Evolutionary conservation across 352 stramenopile species (phyloP).

Genomic region (Phytophthora idaei): DNA sequence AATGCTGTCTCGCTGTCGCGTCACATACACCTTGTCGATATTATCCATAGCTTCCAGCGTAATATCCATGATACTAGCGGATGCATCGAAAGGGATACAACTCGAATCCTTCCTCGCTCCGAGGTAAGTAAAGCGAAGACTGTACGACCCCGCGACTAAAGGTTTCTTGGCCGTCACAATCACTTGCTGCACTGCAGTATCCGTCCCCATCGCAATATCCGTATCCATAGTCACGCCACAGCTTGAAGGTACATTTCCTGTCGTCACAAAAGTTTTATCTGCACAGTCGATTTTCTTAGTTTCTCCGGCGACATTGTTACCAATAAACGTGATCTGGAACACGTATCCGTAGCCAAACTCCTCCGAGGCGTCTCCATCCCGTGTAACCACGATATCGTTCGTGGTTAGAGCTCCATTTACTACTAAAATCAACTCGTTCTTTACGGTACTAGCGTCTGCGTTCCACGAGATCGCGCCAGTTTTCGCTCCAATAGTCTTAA

Average conservation of each 20-base stretch:
- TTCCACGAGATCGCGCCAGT: conserved; percentile 51
- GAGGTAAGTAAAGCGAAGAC: conserved; percentile 51
- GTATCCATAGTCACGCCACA: conserved; percentile 61
- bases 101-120: conserved; percentile 36
- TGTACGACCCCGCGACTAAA: conserved; percentile 66
- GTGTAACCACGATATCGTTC: conserved; percentile 73
- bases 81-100: conserved; percentile 73
- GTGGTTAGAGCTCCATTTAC: conserved; percentile 37
- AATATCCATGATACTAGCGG: conserved; percentile 54
- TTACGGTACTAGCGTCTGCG: conserved; percentile 42
- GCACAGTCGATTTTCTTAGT: conserved; percentile 30
- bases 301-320: conserved; percentile 68
- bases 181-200: conserved; percentile 75
- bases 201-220: conserved; percentile 64
- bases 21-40: conserved; percentile 83
- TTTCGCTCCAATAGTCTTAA: conserved; percentile 28
- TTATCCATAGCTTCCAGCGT: conserved; percentile 65
- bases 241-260: conserved; percentile 43
- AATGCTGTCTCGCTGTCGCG: conserved; percentile 30
- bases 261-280: conserved; percentile 11
- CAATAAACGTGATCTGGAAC: conserved; percentile 80
- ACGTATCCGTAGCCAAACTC: conserved; percentile 73
- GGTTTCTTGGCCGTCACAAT: conserved; percentile 62
- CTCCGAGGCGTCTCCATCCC: conserved; percentile 63
- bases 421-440: conserved; percentile 33